A percentile compares a stretch with the other conserved stretches of the same genome.
Evolutionary conservation across 495 filamentous ascomycete genomes (phyloP).

Genomic region (Massariosphaeria phaeospora): DNA sequence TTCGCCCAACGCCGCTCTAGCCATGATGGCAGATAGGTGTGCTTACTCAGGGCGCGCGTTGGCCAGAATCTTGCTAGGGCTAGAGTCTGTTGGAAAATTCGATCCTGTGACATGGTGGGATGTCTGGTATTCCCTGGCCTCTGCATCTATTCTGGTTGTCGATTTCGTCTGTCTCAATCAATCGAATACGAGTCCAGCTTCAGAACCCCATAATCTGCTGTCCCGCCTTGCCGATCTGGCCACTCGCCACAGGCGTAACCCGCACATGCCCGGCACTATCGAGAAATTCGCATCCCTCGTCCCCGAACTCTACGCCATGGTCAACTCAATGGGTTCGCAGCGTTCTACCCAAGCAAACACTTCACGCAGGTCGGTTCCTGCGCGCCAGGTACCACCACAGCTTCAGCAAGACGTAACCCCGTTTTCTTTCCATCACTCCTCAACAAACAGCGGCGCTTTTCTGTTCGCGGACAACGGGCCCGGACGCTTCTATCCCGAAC

Average conservation of each 20-base stretch:
- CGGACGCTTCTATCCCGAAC: neutral
- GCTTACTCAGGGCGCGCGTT: constrained; percentile 29
- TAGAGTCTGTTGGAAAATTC: constrained; percentile 29
- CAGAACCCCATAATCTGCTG: constrained; percentile 16
- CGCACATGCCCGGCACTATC: constrained; percentile 27
- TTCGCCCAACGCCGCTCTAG: constrained; percentile 17
- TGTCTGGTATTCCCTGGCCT: constrained; percentile 31
- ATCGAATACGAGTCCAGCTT: neutral
- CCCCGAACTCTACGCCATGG: constrained; percentile 20
- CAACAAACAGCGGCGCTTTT: constrained; percentile 19
- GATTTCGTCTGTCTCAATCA: constrained; percentile 24
- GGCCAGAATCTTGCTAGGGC: constrained; percentile 21
- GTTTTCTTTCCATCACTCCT: constrained; percentile 8
- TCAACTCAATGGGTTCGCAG: constrained; percentile 4
- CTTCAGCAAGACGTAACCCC: neutral
- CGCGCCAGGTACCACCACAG: neutral
- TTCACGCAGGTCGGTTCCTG: neutral
- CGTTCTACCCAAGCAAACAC: neutral
- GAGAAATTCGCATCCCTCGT: constrained; percentile 22
- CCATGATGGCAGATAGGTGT: constrained; percentile 24
- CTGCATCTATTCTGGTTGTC: constrained; percentile 33
- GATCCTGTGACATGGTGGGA: constrained; percentile 35
- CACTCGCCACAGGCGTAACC: constrained; percentile 7
- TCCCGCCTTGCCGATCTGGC: constrained; percentile 24
- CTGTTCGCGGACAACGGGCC: constrained; percentile 15